Conservation (phyloP, 768 basidiomycete species). For the Erythrobasidium yunnanense region DNA sequence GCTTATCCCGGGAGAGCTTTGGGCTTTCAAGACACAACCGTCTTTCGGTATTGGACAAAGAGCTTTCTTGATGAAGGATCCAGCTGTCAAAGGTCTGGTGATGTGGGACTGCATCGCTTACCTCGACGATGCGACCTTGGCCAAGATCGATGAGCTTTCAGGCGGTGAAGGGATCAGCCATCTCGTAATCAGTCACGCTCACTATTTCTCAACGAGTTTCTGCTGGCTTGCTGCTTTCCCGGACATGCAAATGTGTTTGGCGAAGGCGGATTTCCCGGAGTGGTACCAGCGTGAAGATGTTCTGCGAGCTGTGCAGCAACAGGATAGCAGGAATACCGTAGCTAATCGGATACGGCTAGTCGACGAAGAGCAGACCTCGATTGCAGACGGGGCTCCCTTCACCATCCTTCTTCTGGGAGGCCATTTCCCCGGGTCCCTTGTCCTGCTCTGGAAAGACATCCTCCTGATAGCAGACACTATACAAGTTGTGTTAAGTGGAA, state of each 20-base stretch:
- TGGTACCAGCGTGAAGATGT: slow-evolving; percentile 27
- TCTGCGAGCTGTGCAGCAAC: neutral
- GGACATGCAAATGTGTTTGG: slow-evolving; percentile 11
- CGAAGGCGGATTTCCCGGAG: slow-evolving; percentile 7
- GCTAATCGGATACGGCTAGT: slow-evolving; percentile 16
- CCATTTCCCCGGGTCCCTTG: slow-evolving; percentile 27
- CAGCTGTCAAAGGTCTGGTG: neutral
- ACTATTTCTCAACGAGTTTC: slow-evolving; percentile 24
- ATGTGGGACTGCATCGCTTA: slow-evolving; percentile 29
- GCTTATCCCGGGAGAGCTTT: slow-evolving; percentile 15
- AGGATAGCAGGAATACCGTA: neutral
- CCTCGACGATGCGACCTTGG: slow-evolving; percentile 23
- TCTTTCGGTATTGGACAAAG: slow-evolving; percentile 25
- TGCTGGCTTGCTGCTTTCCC: slow-evolving; percentile 20
- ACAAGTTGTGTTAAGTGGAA: slow-evolving; percentile 22
- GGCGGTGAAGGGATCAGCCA: slow-evolving; percentile 18
- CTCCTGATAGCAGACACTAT: slow-evolving; percentile 27
- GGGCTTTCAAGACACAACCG: slow-evolving; percentile 19
- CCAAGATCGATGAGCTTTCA: slow-evolving; percentile 24
- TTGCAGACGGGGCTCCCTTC: neutral
- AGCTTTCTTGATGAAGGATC: slow-evolving; percentile 27
- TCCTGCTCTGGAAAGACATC: slow-evolving; percentile 25
- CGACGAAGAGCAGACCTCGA: neutral
- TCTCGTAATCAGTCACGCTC: slow-evolving; percentile 19
- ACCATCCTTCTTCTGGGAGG: slow-evolving; percentile 21